Evolutionary conservation across 2,329 filamentous ascomycete species (phyloP).

Genomic region (Dothideomycetes sp.): DNA sequence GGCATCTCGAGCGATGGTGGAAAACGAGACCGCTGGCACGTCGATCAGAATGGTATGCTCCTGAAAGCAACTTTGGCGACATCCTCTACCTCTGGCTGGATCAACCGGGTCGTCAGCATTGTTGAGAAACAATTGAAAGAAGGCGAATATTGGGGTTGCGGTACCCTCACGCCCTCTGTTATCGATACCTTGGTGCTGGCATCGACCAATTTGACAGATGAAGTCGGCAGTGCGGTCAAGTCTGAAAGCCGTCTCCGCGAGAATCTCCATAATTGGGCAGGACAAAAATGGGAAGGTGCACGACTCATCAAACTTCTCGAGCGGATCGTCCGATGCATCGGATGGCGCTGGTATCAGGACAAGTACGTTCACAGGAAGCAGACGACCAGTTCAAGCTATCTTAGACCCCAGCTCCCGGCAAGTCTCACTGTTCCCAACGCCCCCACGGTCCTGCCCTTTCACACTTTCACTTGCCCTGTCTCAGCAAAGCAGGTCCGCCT

Average conservation of each 20-base stretch:
- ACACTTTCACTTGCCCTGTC: constrained; percentile 92
- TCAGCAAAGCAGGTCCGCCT: constrained; percentile 83
- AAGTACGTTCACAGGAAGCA: constrained; percentile 56
- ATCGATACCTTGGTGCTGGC: constrained; percentile 38
- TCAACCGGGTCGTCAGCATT: constrained; percentile 82
- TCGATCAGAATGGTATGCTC: constrained; percentile 74
- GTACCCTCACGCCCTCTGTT: constrained; percentile 46
- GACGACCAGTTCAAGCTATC: constrained; percentile 52
- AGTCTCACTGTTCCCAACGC: constrained; percentile 72
- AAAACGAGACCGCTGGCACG: constrained; percentile 82
- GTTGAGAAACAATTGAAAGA: constrained; percentile 81
- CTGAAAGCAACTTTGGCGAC: constrained; percentile 58
- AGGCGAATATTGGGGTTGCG: constrained; percentile 75
- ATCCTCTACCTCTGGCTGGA: constrained; percentile 63
- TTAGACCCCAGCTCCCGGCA: constrained; percentile 62
- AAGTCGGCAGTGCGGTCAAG: constrained; percentile 25
- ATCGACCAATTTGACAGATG: constrained; percentile 31
- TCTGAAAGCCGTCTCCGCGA: constrained; percentile 30
- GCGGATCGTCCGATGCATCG: constrained; percentile 65
- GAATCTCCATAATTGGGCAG: constrained; percentile 49
- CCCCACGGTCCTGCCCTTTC: constrained; percentile 90
- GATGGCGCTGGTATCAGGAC: constrained; percentile 83
- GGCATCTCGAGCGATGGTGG: constrained; percentile 69
- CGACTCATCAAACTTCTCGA: constrained; percentile 76
- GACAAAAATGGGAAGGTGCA: constrained; percentile 78